phyloP scores from a whole-genome alignment of 2,329 filamentous ascomycete genomes.

The Paradendryphiella salina region DNA sequence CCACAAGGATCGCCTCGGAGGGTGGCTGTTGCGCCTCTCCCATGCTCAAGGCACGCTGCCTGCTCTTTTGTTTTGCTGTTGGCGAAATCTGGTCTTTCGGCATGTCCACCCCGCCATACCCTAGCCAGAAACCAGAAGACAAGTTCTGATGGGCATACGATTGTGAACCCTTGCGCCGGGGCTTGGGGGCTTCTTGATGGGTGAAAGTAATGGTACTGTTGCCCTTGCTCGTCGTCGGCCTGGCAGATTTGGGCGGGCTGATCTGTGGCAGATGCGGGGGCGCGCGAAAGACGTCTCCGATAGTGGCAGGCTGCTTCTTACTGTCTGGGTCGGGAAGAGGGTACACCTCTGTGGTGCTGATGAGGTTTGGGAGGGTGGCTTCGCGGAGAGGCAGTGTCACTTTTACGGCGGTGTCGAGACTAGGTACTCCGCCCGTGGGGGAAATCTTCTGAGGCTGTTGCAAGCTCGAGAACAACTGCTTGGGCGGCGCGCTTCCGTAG shows the following conservation, averaged over 20 bases:
- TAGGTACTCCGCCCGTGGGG: slow-evolving; percentile 40
- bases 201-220: slow-evolving; percentile 55
- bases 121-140: slow-evolving; percentile 67
- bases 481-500: slow-evolving; percentile 71
- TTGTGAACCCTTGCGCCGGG: slow-evolving; percentile 44
- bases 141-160: slow-evolving; percentile 70
- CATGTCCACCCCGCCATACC: slow-evolving; percentile 55
- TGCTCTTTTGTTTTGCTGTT: slow-evolving; percentile 67
- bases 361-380: slow-evolving; percentile 70
- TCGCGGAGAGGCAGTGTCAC: slow-evolving; percentile 61
- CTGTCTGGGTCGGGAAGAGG: slow-evolving; percentile 52
- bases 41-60: slow-evolving; percentile 71
- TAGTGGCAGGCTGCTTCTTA: slow-evolving; percentile 62
- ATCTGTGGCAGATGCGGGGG: slow-evolving; percentile 66
- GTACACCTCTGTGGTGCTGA: slow-evolving; percentile 69
- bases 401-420: slow-evolving; percentile 49
- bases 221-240: slow-evolving; percentile 65
- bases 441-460: slow-evolving; percentile 57
- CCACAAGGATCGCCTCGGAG: slow-evolving; percentile 46
- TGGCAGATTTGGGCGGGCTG: slow-evolving; percentile 72
- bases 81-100: slow-evolving; percentile 57
- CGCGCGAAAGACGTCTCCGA: slow-evolving; percentile 75
- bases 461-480: slow-evolving; percentile 84
- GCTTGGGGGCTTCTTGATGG: slow-evolving; percentile 57
- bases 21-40: slow-evolving; percentile 60